Evolutionary conservation across 306 rosid species (phyloP), one percentile per base, ranked within the genome.

Genomic region (Cucumis melo): DNA sequence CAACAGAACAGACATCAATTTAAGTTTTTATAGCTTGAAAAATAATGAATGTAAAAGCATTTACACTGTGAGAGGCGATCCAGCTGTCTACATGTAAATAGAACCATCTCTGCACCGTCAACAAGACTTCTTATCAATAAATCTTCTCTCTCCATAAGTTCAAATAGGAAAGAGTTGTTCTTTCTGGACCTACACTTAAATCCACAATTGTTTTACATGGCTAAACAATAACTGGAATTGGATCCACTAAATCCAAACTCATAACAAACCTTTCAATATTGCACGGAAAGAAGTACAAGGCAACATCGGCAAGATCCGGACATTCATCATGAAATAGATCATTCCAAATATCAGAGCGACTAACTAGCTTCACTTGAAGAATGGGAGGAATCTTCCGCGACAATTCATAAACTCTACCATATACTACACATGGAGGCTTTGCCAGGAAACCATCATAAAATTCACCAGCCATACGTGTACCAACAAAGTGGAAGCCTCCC

Each of bases 231-330:
- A 41, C n/a, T 39, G 27, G 53, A 68, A 44, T 14, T 4, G 17
- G 38, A 54, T 2, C 23, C 73, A 76, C 16, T 39, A 42, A 81
- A 75, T 79, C 57, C 66, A 78, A 80, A 80, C 64, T 34, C 67
- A 83, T 62, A 71, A 58, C 74, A 71, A 29, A 93, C 98, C 95
- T 86, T 70, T 84, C 80, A 77, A 48, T 32, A 29, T 74, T 76
- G 48, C 77, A 75, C 58, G 90, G 93, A 78, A 83, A 87, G 81
- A 93, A 87, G 82, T 88, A 93, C 74, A 93, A 54, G 6, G 90
- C 94, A 38, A 93, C 77, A 38, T 93, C 96, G 54, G 73, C 74
- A 77, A 90, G 91, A 74, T 56, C 78, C n/a, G 89, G 93, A 80
- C 80, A 44, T 44, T 81, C 77, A 32, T 79, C 61, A 15, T n/a